These are phyloP conservation scores for Amanita molliuscula DNA, from an alignment of 768 basidiomycete genomes.

Conservation along the genomic window DNA sequence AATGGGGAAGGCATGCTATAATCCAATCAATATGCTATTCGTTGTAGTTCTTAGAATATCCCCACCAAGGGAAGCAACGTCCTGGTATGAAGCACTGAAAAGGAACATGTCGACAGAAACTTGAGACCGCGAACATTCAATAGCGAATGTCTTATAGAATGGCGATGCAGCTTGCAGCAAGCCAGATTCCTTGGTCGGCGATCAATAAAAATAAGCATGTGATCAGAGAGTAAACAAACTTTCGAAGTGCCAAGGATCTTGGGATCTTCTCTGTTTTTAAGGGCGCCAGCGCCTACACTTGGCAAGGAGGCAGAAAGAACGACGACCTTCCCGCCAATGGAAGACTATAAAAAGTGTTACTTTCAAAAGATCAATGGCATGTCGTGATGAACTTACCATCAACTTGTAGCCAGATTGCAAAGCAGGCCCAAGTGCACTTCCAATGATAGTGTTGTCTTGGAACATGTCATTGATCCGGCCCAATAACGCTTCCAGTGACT, in stretches of 20 bases:
- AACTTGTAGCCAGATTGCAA: conserved; percentile 94
- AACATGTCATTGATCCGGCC: conserved; percentile 92
- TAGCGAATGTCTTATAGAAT: conserved; percentile 98
- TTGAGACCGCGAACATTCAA: conserved; percentile 94
- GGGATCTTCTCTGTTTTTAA: conserved; percentile 95
- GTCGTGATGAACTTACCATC: conserved; percentile 42
- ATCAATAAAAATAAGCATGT: background rate
- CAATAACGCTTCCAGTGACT: conserved; percentile 73
- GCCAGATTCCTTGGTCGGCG: conserved; percentile 67
- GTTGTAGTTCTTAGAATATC: background rate
- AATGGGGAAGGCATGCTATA: conserved; percentile 84
- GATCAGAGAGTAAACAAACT: conserved; percentile 25
- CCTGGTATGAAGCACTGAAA: conserved; percentile 88
- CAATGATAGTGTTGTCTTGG: conserved; percentile 87
- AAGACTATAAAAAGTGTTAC: conserved; percentile 39
- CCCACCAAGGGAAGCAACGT: conserved; percentile 86
- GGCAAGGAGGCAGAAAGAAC: conserved; percentile 82
- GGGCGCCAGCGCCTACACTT: conserved; percentile 76
- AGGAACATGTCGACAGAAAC: conserved; percentile 99
- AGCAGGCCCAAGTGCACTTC: conserved; percentile 90
- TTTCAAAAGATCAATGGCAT: background rate
- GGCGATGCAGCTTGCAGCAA: conserved; percentile 87
- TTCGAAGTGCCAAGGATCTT: conserved; percentile 94
- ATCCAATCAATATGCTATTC: background rate
- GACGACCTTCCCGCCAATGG: conserved; percentile 92